Conservation (phyloP, 495 filamentous ascomycete species). For the Cercophora samala region DNA sequence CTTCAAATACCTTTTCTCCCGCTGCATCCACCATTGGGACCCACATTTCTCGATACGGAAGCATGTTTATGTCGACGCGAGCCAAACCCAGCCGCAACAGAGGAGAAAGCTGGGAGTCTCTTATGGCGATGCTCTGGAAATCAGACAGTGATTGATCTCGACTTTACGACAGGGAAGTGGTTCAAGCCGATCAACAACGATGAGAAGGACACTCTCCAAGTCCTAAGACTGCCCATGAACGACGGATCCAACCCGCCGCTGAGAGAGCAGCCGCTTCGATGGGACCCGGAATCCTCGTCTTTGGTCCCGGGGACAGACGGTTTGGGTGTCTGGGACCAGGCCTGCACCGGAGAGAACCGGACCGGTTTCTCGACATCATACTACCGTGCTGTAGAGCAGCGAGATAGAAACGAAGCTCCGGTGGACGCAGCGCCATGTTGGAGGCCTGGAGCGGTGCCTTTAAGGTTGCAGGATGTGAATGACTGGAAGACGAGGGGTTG, state of each 20-base stretch:
- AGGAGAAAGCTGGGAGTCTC: conserved; percentile 8
- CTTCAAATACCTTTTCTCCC: conserved; percentile 36
- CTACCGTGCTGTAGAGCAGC: conserved; percentile 24
- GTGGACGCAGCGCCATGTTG: conserved; percentile 36
- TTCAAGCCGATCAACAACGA: conserved; percentile 29
- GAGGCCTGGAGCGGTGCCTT: conserved; percentile 33
- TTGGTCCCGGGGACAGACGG: conserved; percentile 10
- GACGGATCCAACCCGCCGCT: conserved; percentile 30
- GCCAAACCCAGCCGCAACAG: neutral
- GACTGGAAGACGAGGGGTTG: conserved; percentile 40
- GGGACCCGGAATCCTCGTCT: conserved; percentile 11
- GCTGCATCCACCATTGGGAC: conserved; percentile 24
- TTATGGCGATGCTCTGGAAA: conserved; percentile 43
- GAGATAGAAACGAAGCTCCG: conserved; percentile 17
- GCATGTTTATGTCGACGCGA: conserved; percentile 40
- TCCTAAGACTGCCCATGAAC: conserved; percentile 26
- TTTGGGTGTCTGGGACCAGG: conserved; percentile 30
- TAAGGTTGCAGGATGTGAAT: conserved; percentile 35
- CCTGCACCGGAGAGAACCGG: conserved; percentile 34
- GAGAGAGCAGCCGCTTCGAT: conserved; percentile 21
- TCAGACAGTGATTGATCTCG: conserved; percentile 27
- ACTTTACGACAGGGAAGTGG: conserved; percentile 40
- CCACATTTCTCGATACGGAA: conserved; percentile 40
- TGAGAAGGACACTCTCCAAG: neutral
- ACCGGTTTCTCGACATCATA: conserved; percentile 34